Conservation (phyloP, 2,329 filamentous ascomycete genomes). For the Fulvia fulva region DNA sequence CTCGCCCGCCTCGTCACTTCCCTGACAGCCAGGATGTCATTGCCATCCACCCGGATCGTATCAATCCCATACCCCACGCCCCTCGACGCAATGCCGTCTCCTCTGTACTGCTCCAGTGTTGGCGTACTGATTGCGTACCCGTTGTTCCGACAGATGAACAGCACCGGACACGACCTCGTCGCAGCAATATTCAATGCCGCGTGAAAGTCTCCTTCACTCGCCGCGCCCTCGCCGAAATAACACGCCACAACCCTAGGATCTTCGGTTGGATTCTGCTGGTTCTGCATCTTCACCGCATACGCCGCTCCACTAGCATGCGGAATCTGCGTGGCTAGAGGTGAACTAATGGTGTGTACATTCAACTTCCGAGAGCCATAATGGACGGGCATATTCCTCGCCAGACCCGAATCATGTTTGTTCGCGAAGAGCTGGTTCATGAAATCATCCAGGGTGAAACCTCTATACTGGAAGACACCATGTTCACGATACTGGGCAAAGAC, state of each 20-base stretch:
- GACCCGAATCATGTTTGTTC: conserved; percentile 73
- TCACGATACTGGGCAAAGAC: conserved; percentile 95
- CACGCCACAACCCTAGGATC: conserved; percentile 69
- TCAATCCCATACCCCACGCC: conserved; percentile 92
- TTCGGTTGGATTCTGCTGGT: conserved; percentile 64
- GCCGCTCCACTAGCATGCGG: conserved; percentile 84
- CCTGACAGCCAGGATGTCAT: conserved; percentile 84
- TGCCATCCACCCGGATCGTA: conserved; percentile 88
- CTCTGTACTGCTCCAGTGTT: conserved; percentile 84
- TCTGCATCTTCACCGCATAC: conserved; percentile 81
- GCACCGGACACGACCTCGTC: conserved; percentile 77
- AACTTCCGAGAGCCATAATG: conserved; percentile 85
- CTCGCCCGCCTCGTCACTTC: conserved; percentile 76
- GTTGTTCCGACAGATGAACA: conserved; percentile 92
- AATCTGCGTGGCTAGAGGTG: conserved; percentile 80
- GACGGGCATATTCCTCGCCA: conserved; percentile 92
- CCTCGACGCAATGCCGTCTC: conserved; percentile 82
- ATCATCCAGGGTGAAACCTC: conserved; percentile 79
- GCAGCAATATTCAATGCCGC: conserved; percentile 87
- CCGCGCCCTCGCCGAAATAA: conserved; percentile 88
- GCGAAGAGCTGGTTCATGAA: conserved; percentile 97
- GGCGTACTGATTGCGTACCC: conserved; percentile 88
- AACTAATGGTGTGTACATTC: conserved; percentile 86
- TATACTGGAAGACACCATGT: conserved; percentile 82
- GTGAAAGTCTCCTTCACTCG: conserved; percentile 88